Base-by-base conservation (phyloP, 1,284 basidiomycete genomes). In the Malassezia globosa region DNA sequence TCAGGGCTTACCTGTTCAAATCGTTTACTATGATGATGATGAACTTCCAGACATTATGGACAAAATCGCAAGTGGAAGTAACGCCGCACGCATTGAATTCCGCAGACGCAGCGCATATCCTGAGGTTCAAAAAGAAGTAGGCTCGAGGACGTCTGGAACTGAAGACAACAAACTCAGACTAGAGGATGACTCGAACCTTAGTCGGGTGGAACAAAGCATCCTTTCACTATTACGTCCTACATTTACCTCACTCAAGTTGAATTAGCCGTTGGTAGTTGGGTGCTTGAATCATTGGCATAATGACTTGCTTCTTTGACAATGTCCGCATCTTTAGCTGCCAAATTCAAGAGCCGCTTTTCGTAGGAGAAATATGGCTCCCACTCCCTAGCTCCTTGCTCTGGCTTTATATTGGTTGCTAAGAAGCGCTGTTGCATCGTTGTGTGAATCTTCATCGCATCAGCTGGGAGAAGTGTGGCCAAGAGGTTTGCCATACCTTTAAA, bases 41-140 rank as follows among this genome's bases (percentile, higher is more conserved):
- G 50, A 52, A 16, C 40, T 52, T 4, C 44, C 44, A 5, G 25
- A 37, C 16, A 52, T 52, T 27, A 52, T 52, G 50, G 50, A 52
- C 19, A 33, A 29, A n/a, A 46, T 52, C 27, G 50, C 50, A 3
- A 34, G 40, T 37, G 50, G 50, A 5, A 52, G 38, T 25, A 52
- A 38, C 26, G 39, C 50, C 2, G 50, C 50, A 26, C 50, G 50
- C 18, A 46, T 52, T 21, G 50, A 52, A 23, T 47, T 52, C 38
- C 50, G 45, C 10, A 43, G 50, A 1, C 50, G 43, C 23, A 52
- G 50, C 18, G 31, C 43, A 3, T 33, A 21, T 18, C 41, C 41
- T 16, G 31, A 34, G 19, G n/a, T 34, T 11, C 41, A n/a, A 22
- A 19, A 4, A 10, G 14, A 34, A 24, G n/a, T n/a, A n/a, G n/a